Conservation (phyloP, 306 rosid genomes). For the Dalbergia cochinchinensis region DNA sequence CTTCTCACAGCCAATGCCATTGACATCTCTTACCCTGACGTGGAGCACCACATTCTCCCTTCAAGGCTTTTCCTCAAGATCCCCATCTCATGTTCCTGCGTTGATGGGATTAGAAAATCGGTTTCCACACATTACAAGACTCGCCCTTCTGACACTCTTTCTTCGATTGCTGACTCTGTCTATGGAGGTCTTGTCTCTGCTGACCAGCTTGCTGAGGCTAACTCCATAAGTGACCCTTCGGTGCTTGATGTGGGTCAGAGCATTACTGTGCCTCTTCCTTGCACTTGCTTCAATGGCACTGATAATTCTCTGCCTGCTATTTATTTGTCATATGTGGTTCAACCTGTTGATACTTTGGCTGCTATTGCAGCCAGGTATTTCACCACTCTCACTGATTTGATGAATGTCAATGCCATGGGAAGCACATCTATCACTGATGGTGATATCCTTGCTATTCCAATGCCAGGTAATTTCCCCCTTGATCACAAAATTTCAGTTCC, state of each 20-base stretch:
- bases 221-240: constrained; percentile 75
- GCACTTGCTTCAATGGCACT: constrained; percentile 96
- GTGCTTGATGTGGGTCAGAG: constrained; percentile 86
- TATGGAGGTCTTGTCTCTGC: constrained; percentile 87
- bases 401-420: constrained; percentile 99
- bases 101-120: constrained; percentile 92
- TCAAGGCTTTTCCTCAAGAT: constrained; percentile 80
- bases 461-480: constrained; percentile 65
- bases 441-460: constrained; percentile 89
- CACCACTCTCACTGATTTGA: constrained; percentile 94
- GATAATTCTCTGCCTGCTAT: constrained; percentile 91
- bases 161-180: constrained; percentile 77
- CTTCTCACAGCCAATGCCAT: constrained; percentile 89
- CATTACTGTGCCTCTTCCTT: constrained; percentile 90
- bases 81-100: constrained; percentile 86
- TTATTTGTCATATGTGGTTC: constrained; percentile 89
- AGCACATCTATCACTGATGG: constrained; percentile 65
- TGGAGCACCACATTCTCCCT: constrained; percentile 93
- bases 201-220: constrained; percentile 94
- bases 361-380: constrained; percentile 77
- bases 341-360: constrained; percentile 65
- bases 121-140: constrained; percentile 81
- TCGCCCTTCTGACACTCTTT: constrained; percentile 82
- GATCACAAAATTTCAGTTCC: no score
- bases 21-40: constrained; percentile 94